Evolutionary conservation across 169 alveolate genomes (phyloP).

Genomic region (Besnoitia besnoiti): DNA sequence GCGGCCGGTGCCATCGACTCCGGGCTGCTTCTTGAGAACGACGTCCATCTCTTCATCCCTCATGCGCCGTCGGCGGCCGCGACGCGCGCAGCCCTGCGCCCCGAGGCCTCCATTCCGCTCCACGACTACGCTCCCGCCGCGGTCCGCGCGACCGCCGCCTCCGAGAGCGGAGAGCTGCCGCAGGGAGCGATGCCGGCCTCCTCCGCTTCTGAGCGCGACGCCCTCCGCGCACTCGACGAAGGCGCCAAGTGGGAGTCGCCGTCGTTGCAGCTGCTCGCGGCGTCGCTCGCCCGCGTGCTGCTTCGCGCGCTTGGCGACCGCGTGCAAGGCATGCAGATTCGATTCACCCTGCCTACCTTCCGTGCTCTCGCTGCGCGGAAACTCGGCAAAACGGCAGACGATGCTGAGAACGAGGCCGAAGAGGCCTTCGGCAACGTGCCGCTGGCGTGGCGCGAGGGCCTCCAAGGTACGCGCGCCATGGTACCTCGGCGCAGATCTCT

Average conservation of each 20-base stretch:
- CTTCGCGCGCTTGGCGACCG: constrained; percentile 64
- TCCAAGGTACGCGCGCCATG: neutral
- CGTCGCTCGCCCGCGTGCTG: constrained; percentile 37
- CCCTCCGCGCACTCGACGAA: neutral
- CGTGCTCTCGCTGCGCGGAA: neutral
- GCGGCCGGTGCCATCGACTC: neutral
- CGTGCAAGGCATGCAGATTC: constrained; percentile 50
- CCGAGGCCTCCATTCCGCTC: neutral
- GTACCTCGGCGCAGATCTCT: too few relatives aligned
- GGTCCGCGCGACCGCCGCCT: neutral
- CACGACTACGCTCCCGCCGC: neutral
- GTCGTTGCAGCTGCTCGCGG: neutral
- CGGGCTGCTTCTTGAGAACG: neutral
- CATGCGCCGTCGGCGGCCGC: neutral
- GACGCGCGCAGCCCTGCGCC: neutral
- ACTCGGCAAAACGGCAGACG: neutral
- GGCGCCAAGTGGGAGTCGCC: constrained; percentile 29
- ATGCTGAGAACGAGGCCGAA: neutral
- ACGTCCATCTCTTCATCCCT: neutral
- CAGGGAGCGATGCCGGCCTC: neutral
- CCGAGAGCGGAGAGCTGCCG: neutral
- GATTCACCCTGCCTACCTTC: constrained; percentile 34
- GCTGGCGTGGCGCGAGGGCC: neutral
- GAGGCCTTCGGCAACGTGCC: neutral
- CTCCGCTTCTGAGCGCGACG: neutral